Conservation (phyloP, 2,329 filamentous ascomycete genomes). For the Fusarium verrucosum region DNA sequence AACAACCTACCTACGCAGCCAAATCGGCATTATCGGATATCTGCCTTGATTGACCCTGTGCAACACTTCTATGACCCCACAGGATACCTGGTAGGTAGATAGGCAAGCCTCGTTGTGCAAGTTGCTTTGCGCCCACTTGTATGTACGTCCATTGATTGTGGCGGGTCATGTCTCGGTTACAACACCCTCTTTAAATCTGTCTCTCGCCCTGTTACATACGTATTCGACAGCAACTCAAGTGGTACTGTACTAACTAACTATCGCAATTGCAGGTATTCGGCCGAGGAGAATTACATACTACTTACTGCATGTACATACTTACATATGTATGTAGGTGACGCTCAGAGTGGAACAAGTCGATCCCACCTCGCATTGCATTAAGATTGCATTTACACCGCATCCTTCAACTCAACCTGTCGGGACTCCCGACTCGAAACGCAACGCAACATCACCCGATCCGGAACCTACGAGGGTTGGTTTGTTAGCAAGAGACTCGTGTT, state of each 20-base stretch:
- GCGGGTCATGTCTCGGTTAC: conserved; percentile 54
- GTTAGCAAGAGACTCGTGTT: conserved; percentile 19
- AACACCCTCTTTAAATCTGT: conserved; percentile 35
- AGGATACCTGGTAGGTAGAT: background rate
- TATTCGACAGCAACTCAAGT: conserved; percentile 1
- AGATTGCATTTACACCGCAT: conserved; percentile 40
- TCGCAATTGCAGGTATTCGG: conserved; percentile 4
- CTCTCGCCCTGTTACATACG: conserved; percentile 14
- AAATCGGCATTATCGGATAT: background rate
- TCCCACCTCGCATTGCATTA: conserved; percentile 28
- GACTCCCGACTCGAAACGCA: conserved; percentile 27
- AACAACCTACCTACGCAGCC: background rate
- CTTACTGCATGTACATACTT: too few species aligned
- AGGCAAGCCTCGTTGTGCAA: conserved; percentile 12
- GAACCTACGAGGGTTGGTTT: conserved; percentile 35
- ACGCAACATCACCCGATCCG: conserved; percentile 32
- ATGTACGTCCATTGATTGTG: too few species aligned
- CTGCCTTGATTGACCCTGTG: background rate
- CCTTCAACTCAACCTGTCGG: conserved; percentile 31
- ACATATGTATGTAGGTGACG: conserved; percentile 29
- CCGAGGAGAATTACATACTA: conserved; percentile 18
- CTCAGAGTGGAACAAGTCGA: conserved; percentile 37
- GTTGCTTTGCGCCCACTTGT: conserved; percentile 24
- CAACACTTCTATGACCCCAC: background rate
- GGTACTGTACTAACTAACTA: conserved; percentile 8